Conservation (phyloP, 2,329 filamentous ascomycete species). For the Sarocladium brachiariae region DNA sequence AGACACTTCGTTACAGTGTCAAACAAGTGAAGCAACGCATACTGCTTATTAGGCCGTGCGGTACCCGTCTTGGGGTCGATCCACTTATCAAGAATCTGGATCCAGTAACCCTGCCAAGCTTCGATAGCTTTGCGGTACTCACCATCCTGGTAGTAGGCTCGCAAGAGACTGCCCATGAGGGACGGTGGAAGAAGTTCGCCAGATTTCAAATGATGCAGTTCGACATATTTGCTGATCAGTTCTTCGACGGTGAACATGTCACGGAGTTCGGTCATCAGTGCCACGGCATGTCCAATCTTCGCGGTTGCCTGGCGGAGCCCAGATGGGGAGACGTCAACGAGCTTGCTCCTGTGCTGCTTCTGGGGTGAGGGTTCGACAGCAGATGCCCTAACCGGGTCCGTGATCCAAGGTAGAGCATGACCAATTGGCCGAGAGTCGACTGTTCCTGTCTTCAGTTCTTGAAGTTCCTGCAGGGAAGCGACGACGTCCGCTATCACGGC, state of each 20-base stretch:
- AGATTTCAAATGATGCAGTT: constrained; percentile 28
- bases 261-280: constrained; percentile 27
- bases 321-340: neutral
- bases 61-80: neutral
- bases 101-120: constrained; percentile 59
- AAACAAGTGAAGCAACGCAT: constrained; percentile 44
- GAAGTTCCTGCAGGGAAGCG: neutral
- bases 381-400: neutral
- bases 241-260: constrained; percentile 48
- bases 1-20: constrained; percentile 42
- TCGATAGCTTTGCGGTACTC: constrained; percentile 54
- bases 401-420: neutral
- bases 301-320: constrained; percentile 17
- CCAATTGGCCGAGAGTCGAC: neutral
- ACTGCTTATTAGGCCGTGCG: constrained; percentile 39
- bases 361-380: neutral
- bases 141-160: constrained; percentile 49
- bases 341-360: neutral
- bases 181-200: constrained; percentile 38
- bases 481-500: neutral
- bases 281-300: constrained; percentile 25
- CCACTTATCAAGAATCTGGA: constrained; percentile 36
- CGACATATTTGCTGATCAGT: constrained; percentile 48
- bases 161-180: constrained; percentile 62
- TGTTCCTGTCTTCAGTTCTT: neutral